Evolutionary conservation across 768 basidiomycete genomes (phyloP).

Genomic region (Coprinopsis sp.): DNA sequence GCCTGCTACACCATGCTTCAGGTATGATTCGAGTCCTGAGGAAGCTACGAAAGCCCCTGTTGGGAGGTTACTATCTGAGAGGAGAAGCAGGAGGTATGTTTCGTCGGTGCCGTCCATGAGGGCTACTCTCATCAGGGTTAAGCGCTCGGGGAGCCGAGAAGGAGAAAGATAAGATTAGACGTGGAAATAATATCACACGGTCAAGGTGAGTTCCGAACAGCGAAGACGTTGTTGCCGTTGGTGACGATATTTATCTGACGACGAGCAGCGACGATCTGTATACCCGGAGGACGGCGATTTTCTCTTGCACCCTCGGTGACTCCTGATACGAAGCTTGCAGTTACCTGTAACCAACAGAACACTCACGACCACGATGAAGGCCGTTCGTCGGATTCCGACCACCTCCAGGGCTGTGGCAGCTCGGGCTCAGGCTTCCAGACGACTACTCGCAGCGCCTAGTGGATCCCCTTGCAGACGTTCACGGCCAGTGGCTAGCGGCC

Average conservation of each 20-base stretch:
- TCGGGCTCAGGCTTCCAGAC: background rate
- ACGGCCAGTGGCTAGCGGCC: background rate
- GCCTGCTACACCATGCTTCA: slow-evolving; percentile 74
- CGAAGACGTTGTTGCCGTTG: no score
- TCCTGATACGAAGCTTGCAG: background rate
- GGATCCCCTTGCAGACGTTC: no score
- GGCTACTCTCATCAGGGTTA: no score
- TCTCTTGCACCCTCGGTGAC: no score
- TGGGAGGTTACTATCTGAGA: slow-evolving; percentile 91
- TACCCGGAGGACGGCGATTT: no score
- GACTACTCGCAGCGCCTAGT: slow-evolving; percentile 2
- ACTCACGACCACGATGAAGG: slow-evolving; percentile 24
- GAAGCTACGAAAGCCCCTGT: slow-evolving; percentile 97
- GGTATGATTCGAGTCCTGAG: slow-evolving; percentile 85
- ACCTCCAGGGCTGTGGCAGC: slow-evolving; percentile 9
- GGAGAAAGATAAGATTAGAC: slow-evolving; percentile 14
- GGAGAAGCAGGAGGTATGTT: slow-evolving; percentile 68
- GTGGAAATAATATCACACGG: no score
- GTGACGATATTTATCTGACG: no score
- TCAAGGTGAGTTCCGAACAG: no score
- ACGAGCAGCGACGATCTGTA: no score
- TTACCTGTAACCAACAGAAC: background rate
- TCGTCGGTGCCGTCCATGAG: slow-evolving; percentile 41
- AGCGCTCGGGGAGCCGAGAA: no score
- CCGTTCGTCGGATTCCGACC: slow-evolving; percentile 23